These are phyloP conservation scores for Chloranthus sessilifolius DNA, from an alignment of 164 flowering plant species.

Conservation along the genomic window DNA sequence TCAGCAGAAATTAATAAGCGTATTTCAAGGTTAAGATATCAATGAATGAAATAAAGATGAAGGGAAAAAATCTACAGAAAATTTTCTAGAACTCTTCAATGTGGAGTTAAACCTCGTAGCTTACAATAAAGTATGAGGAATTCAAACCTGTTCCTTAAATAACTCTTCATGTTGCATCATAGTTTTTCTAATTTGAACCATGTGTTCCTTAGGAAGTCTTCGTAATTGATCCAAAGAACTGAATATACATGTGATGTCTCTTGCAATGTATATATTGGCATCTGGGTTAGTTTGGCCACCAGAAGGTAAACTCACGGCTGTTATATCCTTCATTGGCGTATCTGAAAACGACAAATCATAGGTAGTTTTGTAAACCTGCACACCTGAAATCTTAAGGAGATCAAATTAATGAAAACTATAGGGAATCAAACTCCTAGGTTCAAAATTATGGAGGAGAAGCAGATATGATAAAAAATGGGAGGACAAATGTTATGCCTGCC, in stretches of 20 bases:
- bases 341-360: neutral
- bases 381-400: slow-evolving; percentile 6
- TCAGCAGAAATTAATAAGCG: no score
- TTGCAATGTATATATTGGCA: neutral
- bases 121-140: neutral
- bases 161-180: slow-evolving; percentile 22
- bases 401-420: neutral
- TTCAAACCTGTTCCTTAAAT: slow-evolving; percentile 23
- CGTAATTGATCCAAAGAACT: slow-evolving; percentile 5
- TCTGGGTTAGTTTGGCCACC: neutral
- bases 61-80: no score
- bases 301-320: slow-evolving; percentile 7
- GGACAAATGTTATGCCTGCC: neutral
- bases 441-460: neutral
- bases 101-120: no score
- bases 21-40: no score
- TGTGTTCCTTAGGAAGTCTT: slow-evolving; percentile 9
- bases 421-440: neutral
- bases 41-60: no score
- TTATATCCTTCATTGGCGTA: no score
- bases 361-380: no score
- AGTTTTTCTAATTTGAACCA: slow-evolving; percentile 21
- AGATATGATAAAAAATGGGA: neutral
- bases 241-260: neutral
- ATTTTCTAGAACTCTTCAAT: no score